Evolutionary conservation across 345 rosid species (phyloP).

Genomic region (Luvunga scandens): DNA sequence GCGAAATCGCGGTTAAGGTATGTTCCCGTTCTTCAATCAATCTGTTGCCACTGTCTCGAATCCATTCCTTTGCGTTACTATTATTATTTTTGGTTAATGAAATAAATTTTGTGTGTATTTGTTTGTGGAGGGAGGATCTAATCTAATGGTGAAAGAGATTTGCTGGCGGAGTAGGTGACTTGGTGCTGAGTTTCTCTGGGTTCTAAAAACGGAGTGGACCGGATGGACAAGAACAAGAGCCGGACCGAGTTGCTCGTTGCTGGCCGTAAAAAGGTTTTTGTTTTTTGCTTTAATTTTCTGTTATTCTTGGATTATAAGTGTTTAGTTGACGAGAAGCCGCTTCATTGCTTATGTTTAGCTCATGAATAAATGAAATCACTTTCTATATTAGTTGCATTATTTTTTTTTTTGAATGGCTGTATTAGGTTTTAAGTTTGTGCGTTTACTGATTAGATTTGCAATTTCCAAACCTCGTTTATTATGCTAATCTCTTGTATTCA

Average conservation of each 20-base stretch:
- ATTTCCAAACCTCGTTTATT: neutral
- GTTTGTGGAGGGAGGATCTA: conserved; percentile 19
- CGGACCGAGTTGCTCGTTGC: conserved; percentile 89
- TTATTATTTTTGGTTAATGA: neutral
- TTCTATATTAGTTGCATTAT: neutral
- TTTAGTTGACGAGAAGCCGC: neutral
- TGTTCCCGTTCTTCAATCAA: neutral
- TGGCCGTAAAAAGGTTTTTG: conserved; percentile 81
- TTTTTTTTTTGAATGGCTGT: too few species aligned
- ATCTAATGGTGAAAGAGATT: conserved; percentile 35
- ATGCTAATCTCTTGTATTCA: neutral
- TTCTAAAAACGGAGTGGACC: conserved; percentile 29
- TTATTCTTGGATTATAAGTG: neutral
- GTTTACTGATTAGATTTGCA: neutral
- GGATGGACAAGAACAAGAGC: conserved; percentile 91
- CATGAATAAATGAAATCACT: neutral
- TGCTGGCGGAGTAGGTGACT: conserved; percentile 34
- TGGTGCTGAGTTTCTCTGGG: conserved; percentile 23
- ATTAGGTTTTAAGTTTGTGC: neutral
- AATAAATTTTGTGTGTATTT: neutral
- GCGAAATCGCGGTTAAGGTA: conserved; percentile 16
- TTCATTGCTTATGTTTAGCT: neutral
- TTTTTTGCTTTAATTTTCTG: neutral
- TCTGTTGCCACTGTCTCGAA: neutral
- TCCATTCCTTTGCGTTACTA: neutral